Evolutionary conservation across 1,284 basidiomycete genomes (phyloP).

Genomic region (Apiotrichum veenhuisii): DNA sequence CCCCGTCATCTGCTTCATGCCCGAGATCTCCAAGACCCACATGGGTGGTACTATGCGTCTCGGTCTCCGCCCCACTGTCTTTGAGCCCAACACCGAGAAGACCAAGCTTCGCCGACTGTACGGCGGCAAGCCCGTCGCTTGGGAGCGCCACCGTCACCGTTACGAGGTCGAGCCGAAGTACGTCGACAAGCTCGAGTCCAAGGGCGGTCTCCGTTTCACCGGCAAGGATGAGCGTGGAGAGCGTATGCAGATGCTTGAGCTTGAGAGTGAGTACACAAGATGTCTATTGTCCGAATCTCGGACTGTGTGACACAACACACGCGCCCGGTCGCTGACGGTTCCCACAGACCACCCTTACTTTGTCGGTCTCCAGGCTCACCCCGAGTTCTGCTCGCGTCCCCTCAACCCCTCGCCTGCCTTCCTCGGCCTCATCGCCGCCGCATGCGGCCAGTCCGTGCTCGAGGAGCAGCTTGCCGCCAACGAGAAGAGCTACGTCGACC

Average conservation of each 20-base stretch:
- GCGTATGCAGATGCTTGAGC: constrained; percentile 94
- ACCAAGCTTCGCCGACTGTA: constrained; percentile 76
- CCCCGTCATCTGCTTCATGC: constrained; percentile 95
- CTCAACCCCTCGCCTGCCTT: constrained; percentile 97
- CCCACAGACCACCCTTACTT: constrained; percentile 88
- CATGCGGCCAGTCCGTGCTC: constrained; percentile 63
- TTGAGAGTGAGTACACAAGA: constrained; percentile 59
- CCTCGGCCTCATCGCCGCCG: constrained; percentile 90
- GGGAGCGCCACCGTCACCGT: constrained; percentile 96
- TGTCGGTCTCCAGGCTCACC: constrained; percentile 92
- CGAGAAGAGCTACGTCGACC: constrained; percentile 53
- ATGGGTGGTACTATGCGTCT: constrained; percentile 99
- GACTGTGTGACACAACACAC: no score
- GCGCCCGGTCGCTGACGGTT: background rate
- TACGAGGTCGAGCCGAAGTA: constrained; percentile 95
- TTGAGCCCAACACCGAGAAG: constrained; percentile 61
- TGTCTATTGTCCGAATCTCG: background rate
- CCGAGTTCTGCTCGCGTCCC: constrained; percentile 98
- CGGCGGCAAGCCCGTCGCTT: constrained; percentile 75
- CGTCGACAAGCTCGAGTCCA: constrained; percentile 67
- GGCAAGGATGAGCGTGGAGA: constrained; percentile 95
- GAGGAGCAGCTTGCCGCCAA: constrained; percentile 72
- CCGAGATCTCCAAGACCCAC: constrained; percentile 95
- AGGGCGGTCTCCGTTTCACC: constrained; percentile 70
- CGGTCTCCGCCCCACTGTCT: constrained; percentile 89